Evolutionary conservation across 169 alveolate species (phyloP), one percentile per base, ranked within the genome.

Genomic region (Plasmodium gallinaceum): DNA sequence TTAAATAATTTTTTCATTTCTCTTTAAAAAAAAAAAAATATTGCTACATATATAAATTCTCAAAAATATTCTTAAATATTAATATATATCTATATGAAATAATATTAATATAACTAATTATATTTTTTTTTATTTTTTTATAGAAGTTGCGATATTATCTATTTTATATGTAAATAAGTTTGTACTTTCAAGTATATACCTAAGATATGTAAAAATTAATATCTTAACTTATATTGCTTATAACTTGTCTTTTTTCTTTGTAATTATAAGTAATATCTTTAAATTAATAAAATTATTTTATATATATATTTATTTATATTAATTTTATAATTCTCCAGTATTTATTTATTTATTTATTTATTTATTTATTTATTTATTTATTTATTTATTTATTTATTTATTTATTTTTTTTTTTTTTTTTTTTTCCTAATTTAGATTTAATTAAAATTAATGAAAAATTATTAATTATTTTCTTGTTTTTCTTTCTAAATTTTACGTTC

Each of bases 61-160:
- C 4, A 4, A 32, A 32, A 32, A 32, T 32, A 32, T 32, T 32
- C 39, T 32, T 32, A 32, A 32, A 32, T 32, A 4, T 32, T 1
- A 32, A 32, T 32, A 32, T 2, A 32, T 32, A 32, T 32, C 39
- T 32, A 1, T 32, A 32, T 32, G 4, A 32, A 32, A 32, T 2
- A 4, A 4, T 32, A 32, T 32, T 4, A 32, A 32, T 32, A 32
- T 32, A 32, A 32, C 39, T 32, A 32, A 32, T 32, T 54, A 1
- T 51, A 26, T 54, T 57, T 60, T 20, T 20, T 74, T 7, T 37
- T 37, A 14, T 39, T 20, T 46, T 14, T 54, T 68, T 52, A 16
- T 20, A 75, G 88, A 66, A 26, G n/a, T 54, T 57, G 88, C 88
- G 54, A 75, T 61, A 54, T 48, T 75, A 8, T 62, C 88, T 16